A percentile compares a stretch with the other conserved stretches of the same genome.
phyloP scores from a whole-genome alignment of 495 filamentous ascomycete species.

The Talaromyces adpressus region DNA sequence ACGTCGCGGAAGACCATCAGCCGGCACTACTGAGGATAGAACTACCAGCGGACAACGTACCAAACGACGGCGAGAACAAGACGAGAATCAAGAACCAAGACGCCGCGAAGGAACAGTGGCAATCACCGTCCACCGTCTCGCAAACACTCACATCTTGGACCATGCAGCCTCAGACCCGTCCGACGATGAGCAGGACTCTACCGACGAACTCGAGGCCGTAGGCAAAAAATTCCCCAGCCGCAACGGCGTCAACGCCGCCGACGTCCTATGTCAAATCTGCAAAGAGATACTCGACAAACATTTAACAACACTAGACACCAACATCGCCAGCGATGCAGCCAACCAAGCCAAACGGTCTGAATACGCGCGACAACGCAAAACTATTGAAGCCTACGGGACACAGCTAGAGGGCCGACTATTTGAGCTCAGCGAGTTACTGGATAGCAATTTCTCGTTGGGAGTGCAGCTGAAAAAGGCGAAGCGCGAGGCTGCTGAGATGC shows the following conservation, averaged over 20 bases:
- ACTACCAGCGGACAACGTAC: not conserved
- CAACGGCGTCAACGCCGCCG: conserved; percentile 61
- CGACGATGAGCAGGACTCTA: conserved; percentile 26
- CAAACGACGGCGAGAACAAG: not conserved
- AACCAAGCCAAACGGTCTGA: conserved; percentile 39
- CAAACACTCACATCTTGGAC: conserved; percentile 26
- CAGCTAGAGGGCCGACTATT: conserved; percentile 59
- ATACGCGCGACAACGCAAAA: conserved; percentile 53
- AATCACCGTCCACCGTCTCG: conserved; percentile 38
- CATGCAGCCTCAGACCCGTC: conserved; percentile 14
- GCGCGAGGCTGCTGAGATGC: conserved; percentile 56
- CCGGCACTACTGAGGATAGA: not conserved
- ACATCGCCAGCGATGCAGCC: conserved; percentile 26
- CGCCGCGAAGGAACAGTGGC: conserved; percentile 36
- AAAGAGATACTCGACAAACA: conserved; percentile 56
- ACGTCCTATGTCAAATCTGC: conserved; percentile 64
- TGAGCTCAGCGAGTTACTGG: conserved; percentile 45
- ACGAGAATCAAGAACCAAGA: conserved; percentile 20
- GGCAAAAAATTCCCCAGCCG: conserved; percentile 41
- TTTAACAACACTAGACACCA: conserved; percentile 30
- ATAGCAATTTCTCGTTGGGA: conserved; percentile 56
- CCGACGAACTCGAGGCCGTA: conserved; percentile 25
- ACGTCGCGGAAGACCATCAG: not conserved
- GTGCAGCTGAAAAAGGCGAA: conserved; percentile 56
- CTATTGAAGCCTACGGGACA: conserved; percentile 60